Percentiles rank a stretch among this genome's conserved stretches.
These are phyloP conservation scores for Umbilicus rupestris DNA, from an alignment of 164 flowering plant genomes.

Conservation along the genomic window DNA sequence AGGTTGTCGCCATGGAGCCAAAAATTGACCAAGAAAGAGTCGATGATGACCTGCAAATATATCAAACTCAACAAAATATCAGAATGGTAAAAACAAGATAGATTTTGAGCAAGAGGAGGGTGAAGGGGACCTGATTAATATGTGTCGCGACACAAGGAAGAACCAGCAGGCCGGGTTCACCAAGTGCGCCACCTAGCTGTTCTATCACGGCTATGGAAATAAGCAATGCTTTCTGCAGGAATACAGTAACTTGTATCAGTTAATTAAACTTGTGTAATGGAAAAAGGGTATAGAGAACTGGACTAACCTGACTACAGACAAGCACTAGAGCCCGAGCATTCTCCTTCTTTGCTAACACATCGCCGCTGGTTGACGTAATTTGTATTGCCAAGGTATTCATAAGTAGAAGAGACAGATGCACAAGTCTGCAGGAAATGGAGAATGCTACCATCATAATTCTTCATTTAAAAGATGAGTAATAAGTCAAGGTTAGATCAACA, in stretches of 20 bases:
- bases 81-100: not conserved
- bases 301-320: constrained; percentile 17
- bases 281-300: not conserved
- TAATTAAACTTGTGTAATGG: not conserved
- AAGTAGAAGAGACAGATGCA: constrained; percentile 11
- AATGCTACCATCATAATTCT: not conserved
- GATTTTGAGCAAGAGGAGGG: too few species aligned
- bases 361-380: constrained; percentile 7
- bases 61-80: not conserved
- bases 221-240: constrained; percentile 13
- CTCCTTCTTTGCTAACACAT: constrained; percentile 12
- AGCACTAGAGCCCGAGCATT: constrained; percentile 13
- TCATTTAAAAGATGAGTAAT: too few species aligned
- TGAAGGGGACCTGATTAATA: constrained; percentile 11
- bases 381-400: constrained; percentile 13
- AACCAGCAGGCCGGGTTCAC: constrained; percentile 15
- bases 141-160: constrained; percentile 19
- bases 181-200: constrained; percentile 14
- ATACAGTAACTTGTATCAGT: not conserved
- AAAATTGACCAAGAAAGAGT: constrained; percentile 15
- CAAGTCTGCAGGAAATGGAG: constrained; percentile 11
- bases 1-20: constrained; percentile 8
- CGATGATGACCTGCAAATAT: constrained; percentile 15
- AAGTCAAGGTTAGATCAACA: too few species aligned
- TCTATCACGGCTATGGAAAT: constrained; percentile 15